Percentiles rank a stretch among this genome's conserved stretches.
Conservation (phyloP, 2,329 filamentous ascomycete species). For the Aotearoamyces nothofagi region DNA sequence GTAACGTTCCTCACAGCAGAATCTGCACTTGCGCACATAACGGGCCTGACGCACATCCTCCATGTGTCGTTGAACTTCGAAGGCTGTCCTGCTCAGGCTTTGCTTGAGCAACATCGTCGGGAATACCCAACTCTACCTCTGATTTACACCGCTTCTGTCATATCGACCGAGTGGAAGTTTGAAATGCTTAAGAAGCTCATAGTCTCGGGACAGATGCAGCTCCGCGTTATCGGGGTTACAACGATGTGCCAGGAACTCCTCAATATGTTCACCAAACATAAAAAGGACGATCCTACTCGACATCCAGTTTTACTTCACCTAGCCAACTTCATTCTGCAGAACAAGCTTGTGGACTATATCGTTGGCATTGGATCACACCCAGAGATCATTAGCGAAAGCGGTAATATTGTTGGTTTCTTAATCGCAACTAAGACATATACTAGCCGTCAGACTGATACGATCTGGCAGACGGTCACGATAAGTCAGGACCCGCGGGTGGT, state of each 20-base stretch:
- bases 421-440: conserved; percentile 65
- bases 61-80: conserved; percentile 21
- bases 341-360: conserved; percentile 70
- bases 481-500: conserved; percentile 77
- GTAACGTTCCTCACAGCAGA: conserved; percentile 34
- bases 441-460: conserved; percentile 54
- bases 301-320: conserved; percentile 50
- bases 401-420: conserved; percentile 78
- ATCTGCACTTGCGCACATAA: conserved; percentile 24
- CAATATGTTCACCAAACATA: conserved; percentile 42
- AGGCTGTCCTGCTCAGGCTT: conserved; percentile 6
- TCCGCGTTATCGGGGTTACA: conserved; percentile 67
- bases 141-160: conserved; percentile 29
- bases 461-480: conserved; percentile 72
- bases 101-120: conserved; percentile 14
- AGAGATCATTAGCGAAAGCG: conserved; percentile 67
- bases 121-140: conserved; percentile 21
- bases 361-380: conserved; percentile 85
- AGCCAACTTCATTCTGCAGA: conserved; percentile 51
- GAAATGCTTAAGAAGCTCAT: conserved; percentile 55
- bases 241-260: conserved; percentile 59
- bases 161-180: conserved; percentile 55
- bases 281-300: conserved; percentile 17
- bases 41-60: conserved; percentile 28
- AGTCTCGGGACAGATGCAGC: conserved; percentile 75